Base-by-base conservation (phyloP, 1,284 basidiomycete species). In the Trichosporon coremiiforme region DNA sequence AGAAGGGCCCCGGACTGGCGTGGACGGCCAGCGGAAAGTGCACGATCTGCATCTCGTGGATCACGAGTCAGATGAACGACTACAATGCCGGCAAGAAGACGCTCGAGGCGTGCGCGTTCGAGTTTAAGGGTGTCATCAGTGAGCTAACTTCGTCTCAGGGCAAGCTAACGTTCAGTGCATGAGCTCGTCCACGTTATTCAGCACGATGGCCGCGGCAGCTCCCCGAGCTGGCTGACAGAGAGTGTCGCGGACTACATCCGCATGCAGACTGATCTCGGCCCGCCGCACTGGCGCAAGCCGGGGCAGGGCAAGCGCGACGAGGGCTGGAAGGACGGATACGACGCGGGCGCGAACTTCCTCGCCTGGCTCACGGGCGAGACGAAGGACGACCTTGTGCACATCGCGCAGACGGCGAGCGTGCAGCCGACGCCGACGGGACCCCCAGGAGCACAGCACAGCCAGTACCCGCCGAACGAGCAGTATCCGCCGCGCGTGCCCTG, bases 61-160 rank as follows among this genome's bases (percentile, higher is more conserved):
- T 75, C 9, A 71, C 69, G 20, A 57, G 72, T 25, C 66, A 78
- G 5, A 73, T 73, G 73, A 38, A 67, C 9, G 55, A 73, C 22
- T 73, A 75, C 17, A 25, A 72, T 15, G 63, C 69, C 10, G 74
- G 73, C 2, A 65, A 66, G 64, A 75, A 74, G 57, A 69, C 67
- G 35, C 66, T 72, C 57, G 68, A 70, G 33, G 72, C 71, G n/a
- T 76, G 78, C 25, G 71, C 74, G 9, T 75, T 77, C 33, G 79
- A 80, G 71, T 76, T 80, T 69, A 79, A 81, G 71, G 77, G 81
- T 33, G 79, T 80, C 50, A 71, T 80, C 50, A 71, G 78, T 80
- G 71, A 75, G 33, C 33, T 35, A n/a, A n/a, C n/a, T n/a, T n/a
- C n/a, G n/a, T n/a, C n/a, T 7, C 2, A 4, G 2, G 10, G 3